Conservation (phyloP, 352 stramenopile genomes). For the Globisporangium alternatum region DNA sequence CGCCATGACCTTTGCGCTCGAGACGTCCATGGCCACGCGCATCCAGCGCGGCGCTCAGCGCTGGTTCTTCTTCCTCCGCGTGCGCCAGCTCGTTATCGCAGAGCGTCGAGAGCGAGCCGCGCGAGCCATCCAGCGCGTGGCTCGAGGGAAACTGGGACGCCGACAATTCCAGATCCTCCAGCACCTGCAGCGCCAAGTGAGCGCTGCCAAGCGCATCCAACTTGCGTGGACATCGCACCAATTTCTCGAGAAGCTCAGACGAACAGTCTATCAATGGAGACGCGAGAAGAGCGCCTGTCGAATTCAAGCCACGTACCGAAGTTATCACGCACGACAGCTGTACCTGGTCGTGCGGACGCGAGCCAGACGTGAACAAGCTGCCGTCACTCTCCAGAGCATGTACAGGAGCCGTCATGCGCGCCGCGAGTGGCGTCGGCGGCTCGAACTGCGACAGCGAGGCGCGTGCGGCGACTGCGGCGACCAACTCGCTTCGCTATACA, state of each 20-base stretch:
- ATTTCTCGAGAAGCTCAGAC: conserved; percentile 18
- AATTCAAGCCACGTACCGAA: conserved; percentile 26
- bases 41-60: conserved; percentile 31
- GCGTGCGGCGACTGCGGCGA: conserved; percentile 46
- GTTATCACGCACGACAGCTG: conserved; percentile 16
- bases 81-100: conserved; percentile 14
- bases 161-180: background rate
- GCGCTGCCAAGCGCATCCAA: conserved; percentile 29
- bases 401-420: conserved; percentile 30
- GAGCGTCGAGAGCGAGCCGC: conserved; percentile 24
- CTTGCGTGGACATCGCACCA: conserved; percentile 28
- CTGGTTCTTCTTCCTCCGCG: conserved; percentile 30
- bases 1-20: conserved; percentile 30
- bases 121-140: conserved; percentile 26
- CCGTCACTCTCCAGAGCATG: conserved; percentile 42
- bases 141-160: conserved; percentile 19
- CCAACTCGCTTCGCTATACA: conserved; percentile 33
- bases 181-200: background rate
- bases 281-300: conserved; percentile 19
- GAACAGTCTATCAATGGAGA: conserved; percentile 9
- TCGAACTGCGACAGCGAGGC: conserved; percentile 30
- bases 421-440: conserved; percentile 29
- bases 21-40: conserved; percentile 35
- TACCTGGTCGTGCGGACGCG: conserved; percentile 28
- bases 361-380: conserved; percentile 29